Base-by-base conservation (phyloP, 2,329 filamentous ascomycete genomes). In the Eurotiales sp. region DNA sequence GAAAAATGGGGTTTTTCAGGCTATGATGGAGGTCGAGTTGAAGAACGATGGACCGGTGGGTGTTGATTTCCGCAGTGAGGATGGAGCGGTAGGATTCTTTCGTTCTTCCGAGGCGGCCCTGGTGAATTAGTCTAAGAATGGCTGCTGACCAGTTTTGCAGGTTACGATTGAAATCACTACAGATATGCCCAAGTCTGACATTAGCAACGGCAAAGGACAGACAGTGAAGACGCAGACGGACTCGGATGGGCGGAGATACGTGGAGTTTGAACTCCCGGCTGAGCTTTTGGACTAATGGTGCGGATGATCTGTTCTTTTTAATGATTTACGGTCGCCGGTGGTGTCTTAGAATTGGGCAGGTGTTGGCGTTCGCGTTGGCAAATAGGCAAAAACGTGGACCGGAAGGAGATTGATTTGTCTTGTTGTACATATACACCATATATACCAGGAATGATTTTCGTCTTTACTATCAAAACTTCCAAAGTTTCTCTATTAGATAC, bases 1-100 rank as follows among this genome's bases (percentile, higher is more conserved):
- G 53, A 90, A 96, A 67, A 86, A 99, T 66, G 93, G 95, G n/a
- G 84, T 92, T 25, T 99, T 99, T 69, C 92, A 96, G 65, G 93
- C 93, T 45, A 96, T 95, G 91, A 99, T 99, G 93, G 87, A 97
- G 64, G 92, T 99, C 53, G 87, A 88, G 44, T 72, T 96, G 25
- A 84, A 96, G 45, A 97, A 97, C 59, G 92, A 97, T 63, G 82
- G 83, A 63, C 83, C 83, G 73, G 82, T 85, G 80, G 76, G 81
- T 81, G 67, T 80, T 60, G 74, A 81, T 66, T 81, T 77, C 69
- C 70, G 70, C 69, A 81, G 76, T 71, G 69, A 77, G 61, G 77
- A 82, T 65, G 75, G 74, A 69, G 77, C 74, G 77, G 79, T 81
- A 79, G 52, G 52, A 54, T 42, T 47, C 27, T 50, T 37, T 37